Evolutionary conservation across 2,329 filamentous ascomycete genomes (phyloP), one percentile per base, ranked within the genome.

Genomic region (Neodidymelliopsis sp.): DNA sequence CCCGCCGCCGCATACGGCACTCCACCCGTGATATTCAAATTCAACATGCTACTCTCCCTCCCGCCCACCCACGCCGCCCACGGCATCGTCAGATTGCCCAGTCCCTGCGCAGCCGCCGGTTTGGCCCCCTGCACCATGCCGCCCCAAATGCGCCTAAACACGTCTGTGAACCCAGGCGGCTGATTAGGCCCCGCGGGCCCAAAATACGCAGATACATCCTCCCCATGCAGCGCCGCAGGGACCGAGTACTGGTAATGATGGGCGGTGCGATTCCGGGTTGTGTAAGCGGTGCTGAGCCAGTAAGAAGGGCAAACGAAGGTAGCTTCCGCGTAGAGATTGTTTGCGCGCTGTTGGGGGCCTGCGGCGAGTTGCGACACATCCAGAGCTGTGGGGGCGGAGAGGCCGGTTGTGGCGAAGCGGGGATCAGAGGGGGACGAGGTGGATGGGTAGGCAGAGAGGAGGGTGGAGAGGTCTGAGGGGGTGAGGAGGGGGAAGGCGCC

Each of bases 291-390:
- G 2, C 77, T 76, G 45, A 84, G 67, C 81, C 81, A 84, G 64
- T 84, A 83, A 0, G 78, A 75, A 0, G 81, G 78, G 60, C 83
- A 85, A 31, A 79, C 72, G 51, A 84, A 84, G 2, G 79, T 80
- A 1, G 77, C 73, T 63, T 85, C 82, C 30, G 77, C 80, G 53
- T 79, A 80, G 36, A 84, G 77, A 59, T 82, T 80, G 48, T 64
- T 43, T 9, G 74, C 79, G 23, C 78, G 74, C 58, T 85, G 81
- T 53, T 83, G 81, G 58, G 82, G 79, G 19, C 81, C 82, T 2
- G 75, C 77, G 2, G 72, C 79, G 20, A 75, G 73, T 30, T 73
- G 71, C 15, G 76, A 79, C 28, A 81, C 74, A 24, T 79, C 81
- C 11, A 83, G 65, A 2, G 81, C 79, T 4, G 75, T 82, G 1